phyloP scores from a whole-genome alignment of 139 green algal genomes.

The Chlamydomonas sphaeroides region DNA sequence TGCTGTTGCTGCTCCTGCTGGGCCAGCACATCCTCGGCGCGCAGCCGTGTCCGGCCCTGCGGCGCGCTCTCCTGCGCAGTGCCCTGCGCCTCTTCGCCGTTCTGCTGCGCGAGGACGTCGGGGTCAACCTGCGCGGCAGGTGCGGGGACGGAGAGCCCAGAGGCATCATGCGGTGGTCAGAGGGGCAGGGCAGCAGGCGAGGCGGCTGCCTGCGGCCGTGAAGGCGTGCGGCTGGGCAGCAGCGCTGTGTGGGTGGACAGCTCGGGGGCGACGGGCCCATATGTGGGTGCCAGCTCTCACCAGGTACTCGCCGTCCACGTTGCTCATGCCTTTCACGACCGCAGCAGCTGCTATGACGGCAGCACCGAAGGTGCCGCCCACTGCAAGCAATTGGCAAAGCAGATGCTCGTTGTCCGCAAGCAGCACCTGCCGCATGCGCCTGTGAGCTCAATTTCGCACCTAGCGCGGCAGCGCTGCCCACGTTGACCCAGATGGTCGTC shows the following conservation, averaged over 20 bases:
- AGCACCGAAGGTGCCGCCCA: conserved; percentile 11
- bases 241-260: background rate
- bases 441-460: background rate
- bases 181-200: too few relatives aligned
- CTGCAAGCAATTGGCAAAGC: background rate
- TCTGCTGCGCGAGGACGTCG: background rate
- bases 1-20: background rate
- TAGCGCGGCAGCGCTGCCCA: conserved; percentile 7
- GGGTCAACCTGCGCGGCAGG: background rate
- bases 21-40: conserved; percentile 13
- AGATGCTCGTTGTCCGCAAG: background rate
- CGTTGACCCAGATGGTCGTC: conserved; percentile 29
- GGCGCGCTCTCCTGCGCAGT: background rate
- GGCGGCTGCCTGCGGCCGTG: background rate
- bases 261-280: too few relatives aligned
- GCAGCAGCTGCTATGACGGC: conserved; percentile 10
- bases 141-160: background rate
- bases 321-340: background rate
- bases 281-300: background rate
- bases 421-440: background rate
- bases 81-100: background rate
- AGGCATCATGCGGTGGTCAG: background rate
- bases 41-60: conserved; percentile 26
- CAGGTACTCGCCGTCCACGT: background rate
- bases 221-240: background rate